These are phyloP conservation scores for Pecoramyces ruminantium DNA, from an alignment of 192 early-diverging fungal genomes.

Conservation along the genomic window DNA sequence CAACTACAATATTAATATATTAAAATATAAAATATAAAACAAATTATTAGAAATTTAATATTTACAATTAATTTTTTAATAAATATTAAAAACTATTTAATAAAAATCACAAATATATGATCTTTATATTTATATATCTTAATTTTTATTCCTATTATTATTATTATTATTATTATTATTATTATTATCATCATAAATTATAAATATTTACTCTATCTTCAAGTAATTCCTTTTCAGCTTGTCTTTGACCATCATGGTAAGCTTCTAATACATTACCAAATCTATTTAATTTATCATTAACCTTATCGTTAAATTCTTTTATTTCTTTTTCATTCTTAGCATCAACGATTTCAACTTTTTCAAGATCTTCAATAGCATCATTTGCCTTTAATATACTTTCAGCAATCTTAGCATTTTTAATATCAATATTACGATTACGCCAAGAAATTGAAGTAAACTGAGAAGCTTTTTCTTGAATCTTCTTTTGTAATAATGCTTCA, in stretches of 20 bases:
- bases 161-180: too few species aligned
- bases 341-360: conserved; percentile 7
- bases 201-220: conserved; percentile 29
- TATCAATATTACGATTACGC: neutral
- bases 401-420: neutral
- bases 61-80: too few species aligned
- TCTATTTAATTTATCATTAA: conserved; percentile 16
- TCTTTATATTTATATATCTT: too few species aligned
- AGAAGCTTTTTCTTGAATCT: neutral
- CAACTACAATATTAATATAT: conserved; percentile 14
- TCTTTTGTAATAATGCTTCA: neutral
- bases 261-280: conserved; percentile 36
- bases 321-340: neutral
- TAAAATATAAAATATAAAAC: too few species aligned
- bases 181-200: too few species aligned
- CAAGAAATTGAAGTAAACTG: neutral
- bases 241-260: conserved; percentile 39
- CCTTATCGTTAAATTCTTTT: conserved; percentile 6
- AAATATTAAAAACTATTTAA: too few species aligned
- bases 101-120: too few species aligned
- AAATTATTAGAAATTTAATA: too few species aligned
- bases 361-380: conserved; percentile 3
- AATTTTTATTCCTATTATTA: too few species aligned
- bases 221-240: conserved; percentile 36
- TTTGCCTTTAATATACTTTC: conserved; percentile 3